Percentiles rank a stretch among this genome's conserved stretches.
Evolutionary conservation across 352 stramenopile genomes (phyloP).

Genomic region (Globisporangium nodosum): DNA sequence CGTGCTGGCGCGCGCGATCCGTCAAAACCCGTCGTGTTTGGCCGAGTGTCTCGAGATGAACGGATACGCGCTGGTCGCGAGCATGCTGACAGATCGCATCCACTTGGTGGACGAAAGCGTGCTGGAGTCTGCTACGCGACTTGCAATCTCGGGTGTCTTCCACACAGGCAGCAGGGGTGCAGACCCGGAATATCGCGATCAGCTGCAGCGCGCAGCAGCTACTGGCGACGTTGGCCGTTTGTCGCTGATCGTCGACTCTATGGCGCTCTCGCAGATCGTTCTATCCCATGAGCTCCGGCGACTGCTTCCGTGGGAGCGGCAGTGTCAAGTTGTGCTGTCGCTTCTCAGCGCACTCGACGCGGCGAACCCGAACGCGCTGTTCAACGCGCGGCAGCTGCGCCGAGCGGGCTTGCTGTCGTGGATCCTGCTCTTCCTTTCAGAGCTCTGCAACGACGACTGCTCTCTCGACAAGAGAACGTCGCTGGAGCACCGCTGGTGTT

Average conservation of each 20-base stretch:
- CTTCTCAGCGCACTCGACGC: conserved; percentile 40
- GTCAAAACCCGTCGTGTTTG: conserved; percentile 50
- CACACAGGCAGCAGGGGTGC: conserved; percentile 8
- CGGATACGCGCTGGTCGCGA: conserved; percentile 45
- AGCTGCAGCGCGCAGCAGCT: background rate
- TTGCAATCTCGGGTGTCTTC: conserved; percentile 45
- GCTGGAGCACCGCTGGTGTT: conserved; percentile 46
- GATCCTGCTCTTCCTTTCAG: conserved; percentile 48
- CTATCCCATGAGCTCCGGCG: conserved; percentile 40
- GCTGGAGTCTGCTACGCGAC: conserved; percentile 29
- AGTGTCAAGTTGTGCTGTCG: conserved; percentile 45
- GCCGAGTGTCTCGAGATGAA: conserved; percentile 58
- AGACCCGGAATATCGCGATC: background rate
- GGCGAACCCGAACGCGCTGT: conserved; percentile 66
- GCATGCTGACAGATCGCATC: conserved; percentile 31
- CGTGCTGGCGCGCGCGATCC: conserved; percentile 40
- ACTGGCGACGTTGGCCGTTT: background rate
- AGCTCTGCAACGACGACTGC: conserved; percentile 41
- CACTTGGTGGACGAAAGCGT: conserved; percentile 45
- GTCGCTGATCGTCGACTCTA: conserved; percentile 49
- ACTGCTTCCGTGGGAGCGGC: conserved; percentile 28
- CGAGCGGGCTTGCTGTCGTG: conserved; percentile 44
- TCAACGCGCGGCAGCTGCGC: conserved; percentile 69
- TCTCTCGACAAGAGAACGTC: conserved; percentile 18
- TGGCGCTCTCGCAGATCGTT: conserved; percentile 49